Base-by-base conservation (phyloP, 208 protist genomes). In the Zelonia costaricensis region DNA sequence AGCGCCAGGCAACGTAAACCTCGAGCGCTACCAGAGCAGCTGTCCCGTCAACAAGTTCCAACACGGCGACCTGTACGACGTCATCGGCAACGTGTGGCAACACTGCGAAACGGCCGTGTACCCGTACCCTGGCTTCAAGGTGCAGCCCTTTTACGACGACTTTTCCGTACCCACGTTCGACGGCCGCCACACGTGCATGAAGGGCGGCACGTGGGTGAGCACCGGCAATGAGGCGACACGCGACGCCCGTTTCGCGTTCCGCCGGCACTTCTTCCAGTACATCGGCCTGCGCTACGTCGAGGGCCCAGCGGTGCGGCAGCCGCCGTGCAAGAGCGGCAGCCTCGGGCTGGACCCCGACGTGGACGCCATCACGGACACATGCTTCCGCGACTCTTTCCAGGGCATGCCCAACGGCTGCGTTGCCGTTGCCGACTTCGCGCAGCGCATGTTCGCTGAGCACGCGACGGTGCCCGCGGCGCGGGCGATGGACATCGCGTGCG, bases 121-220 rank as follows among this genome's bases (percentile, higher is more conserved):
- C 67, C 92, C 93, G 0, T 94, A 97, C 62, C 63, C 61, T 7
- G 96, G 94, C 10, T 99, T 98, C 82, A 66, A 78, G 25, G 84
- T 96, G 20, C 95, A 98, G 47, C 91, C 87, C 27, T 89, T 96
- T 67, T 99, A 99, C 77, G 92, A 97, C 52, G 97, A 98, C 71
- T 99, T 98, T 68, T 98, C 96, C 22, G 81, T 93, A 27, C 97
- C 97, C n/a, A 97, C 91, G 33, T 98, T 98, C 70, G 97, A 98
- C 71, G 92, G 93, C 46, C 71, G 83, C 16, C 97, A 99, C 80
- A 82, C 83, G 20, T 86, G 97, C 65, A 97, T 98, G 79, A 97
- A 98, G 62, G 97, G 97, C 43, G 97, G 97, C 25, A 78, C 94
- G 27, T 99, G 85, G 81, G 69, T 97, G 38, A 97, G 92, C 33